Base-by-base conservation (phyloP, 1,284 basidiomycete species). In the Heterobasidion parviporum region DNA sequence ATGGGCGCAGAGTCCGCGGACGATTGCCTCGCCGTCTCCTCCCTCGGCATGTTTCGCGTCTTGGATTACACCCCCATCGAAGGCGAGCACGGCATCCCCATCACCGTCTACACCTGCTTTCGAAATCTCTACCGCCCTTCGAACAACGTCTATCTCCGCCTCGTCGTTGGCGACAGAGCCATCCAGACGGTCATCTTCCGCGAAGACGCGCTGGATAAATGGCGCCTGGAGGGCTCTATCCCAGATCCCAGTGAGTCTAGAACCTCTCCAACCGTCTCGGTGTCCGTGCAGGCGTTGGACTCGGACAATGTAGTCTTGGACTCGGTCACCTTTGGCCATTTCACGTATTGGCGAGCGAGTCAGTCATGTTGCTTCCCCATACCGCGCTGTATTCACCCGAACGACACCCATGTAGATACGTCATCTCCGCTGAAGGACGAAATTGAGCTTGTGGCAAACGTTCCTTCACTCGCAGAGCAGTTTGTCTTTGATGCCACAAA, bases 271-370 rank as follows among this genome's bases (percentile, higher is more conserved):
- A 65, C 72, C 59, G 76, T 84, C 18, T 71, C 75, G 5, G 71
- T 89, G 51, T 77, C 79, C 7, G 79, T 87, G 14, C 83, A 89
- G 65, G 83, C 82, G 8, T 69, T 89, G 55, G 76, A 80, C 65
- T 68, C 73, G 43, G 69, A 77, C 20, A 77, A 80, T 55, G 62
- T 67, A 5, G 66, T 87, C 34, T 64, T 89, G 14, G 85, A 89
- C 62, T 77, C 81, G 0, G 74, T 82, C 55, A 73, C 80, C 41
- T 83, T 91, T 72, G 82, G 89, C 64, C 75, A 84, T 65, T 85
- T 92, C 72, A 75, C 78, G n/a, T 89, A 87, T 61, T 78, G 75
- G 70, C 66, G 74, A 12, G 61, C 71, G 20, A 72, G 83, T 83
- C 55, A 58, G 76, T 71, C 50, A 26, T 5, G 26, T 26, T 54